Conservation (phyloP, 2,329 filamentous ascomycete species). For the Neonectria magnoliae region DNA sequence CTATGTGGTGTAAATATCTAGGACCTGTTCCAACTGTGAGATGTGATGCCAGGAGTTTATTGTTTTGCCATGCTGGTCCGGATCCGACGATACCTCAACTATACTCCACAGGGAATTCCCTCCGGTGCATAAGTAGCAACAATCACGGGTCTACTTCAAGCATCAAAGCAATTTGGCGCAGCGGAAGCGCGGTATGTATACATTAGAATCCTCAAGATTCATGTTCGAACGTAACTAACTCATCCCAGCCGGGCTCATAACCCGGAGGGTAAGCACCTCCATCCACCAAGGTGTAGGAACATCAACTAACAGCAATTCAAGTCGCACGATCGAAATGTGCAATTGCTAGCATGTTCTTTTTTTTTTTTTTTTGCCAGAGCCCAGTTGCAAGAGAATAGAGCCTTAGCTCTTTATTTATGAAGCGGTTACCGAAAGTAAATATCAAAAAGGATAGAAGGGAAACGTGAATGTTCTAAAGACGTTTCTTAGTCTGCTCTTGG, state of each 20-base stretch:
- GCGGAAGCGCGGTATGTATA: slow-evolving; percentile 21
- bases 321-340: slow-evolving; percentile 35
- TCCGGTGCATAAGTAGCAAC: no score
- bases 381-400: not conserved
- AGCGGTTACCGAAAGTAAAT: not conserved
- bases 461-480: not conserved
- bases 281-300: not conserved
- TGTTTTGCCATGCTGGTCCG: no score
- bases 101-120: no score
- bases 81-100: no score
- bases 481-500: not conserved
- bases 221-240: not conserved
- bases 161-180: slow-evolving; percentile 13
- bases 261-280: slow-evolving; percentile 28
- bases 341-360: slow-evolving; percentile 42
- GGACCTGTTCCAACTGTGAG: no score
- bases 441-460: not conserved
- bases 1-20: no score
- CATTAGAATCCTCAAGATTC: not conserved
- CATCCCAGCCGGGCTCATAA: slow-evolving; percentile 29
- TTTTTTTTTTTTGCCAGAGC: slow-evolving; percentile 10
- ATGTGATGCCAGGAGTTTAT: no score
- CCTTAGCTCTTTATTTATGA: not conserved
- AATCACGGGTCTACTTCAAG: not conserved
- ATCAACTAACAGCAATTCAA: not conserved